Evolutionary conservation across 805 yeast genomes (phyloP), one percentile per base, ranked within the genome.

Genomic region (Danielozyma ontarioensis): DNA sequence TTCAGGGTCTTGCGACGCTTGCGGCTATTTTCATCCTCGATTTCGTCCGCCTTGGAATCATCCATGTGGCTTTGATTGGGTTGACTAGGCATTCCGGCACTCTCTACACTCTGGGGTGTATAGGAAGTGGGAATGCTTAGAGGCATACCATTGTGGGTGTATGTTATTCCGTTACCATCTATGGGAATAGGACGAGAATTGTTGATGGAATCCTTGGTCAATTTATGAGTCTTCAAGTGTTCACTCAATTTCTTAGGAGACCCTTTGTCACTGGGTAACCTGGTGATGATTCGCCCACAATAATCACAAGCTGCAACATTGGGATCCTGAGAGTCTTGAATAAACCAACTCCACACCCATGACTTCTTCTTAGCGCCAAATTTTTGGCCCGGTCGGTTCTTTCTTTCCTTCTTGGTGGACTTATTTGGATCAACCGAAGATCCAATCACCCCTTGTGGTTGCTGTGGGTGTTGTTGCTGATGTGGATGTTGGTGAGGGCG

Each of bases 291-390:
- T 44, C 69, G 73, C 1, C 74, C 72, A 49, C 81, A 76, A 38
- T 52, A 62, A 39, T 74, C 77, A 51, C 81, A 76, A 3, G 69
- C 69, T 2, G 80, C 80, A 13, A 68, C 40, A 35, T 73, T 72
- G 31, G 70, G 62, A 42, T 76, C 72, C 13, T 41, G 41, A 13
- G 50, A 47, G 46, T 74, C 78, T 44, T 76, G 80, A 11, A 61
- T 61, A 45, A 75, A 76, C 80, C 81, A 76, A 14, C 67, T 53
- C 81, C 81, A 76, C 11, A 75, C 80, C 80, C 80, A 76, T 21
- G 77, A 72, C 42, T 67, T 70, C 62, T 75, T 75, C 45, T 73
- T 74, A 13, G 81, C 81, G 13, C 81, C 81, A 39, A 72, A 73
- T 43, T 66, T 70, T 42, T 70, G 76, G 5, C 78, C 78, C 1